These are phyloP conservation scores for Trichoderma oligosporum DNA, from an alignment of 2,329 filamentous ascomycete species.

Conservation along the genomic window DNA sequence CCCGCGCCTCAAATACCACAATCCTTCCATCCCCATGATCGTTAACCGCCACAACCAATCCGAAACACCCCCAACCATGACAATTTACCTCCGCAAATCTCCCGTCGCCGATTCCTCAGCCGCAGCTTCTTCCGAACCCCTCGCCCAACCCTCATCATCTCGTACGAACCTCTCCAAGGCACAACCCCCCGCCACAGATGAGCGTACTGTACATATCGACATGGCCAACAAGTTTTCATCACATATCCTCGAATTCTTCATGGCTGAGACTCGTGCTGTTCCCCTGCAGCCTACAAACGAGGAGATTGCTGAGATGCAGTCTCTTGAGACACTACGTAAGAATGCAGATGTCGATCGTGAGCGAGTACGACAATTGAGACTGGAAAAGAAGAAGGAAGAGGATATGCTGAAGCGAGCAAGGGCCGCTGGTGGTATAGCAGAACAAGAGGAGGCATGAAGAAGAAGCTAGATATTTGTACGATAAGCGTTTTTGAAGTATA, in stretches of 20 bases:
- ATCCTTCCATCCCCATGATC: conserved; percentile 78
- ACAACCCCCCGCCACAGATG: conserved; percentile 44
- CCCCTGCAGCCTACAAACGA: conserved; percentile 54
- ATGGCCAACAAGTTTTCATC: conserved; percentile 61
- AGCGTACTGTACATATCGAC: conserved; percentile 53
- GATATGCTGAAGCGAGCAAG: conserved; percentile 43
- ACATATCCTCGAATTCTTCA: conserved; percentile 60
- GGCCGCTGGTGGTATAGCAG: conserved; percentile 37
- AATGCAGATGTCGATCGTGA: conserved; percentile 53
- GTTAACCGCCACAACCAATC: conserved; percentile 65
- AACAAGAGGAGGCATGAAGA: conserved; percentile 31
- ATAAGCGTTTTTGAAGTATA: conserved; percentile 29
- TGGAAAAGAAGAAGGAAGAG: conserved; percentile 59
- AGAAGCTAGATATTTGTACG: conserved; percentile 26
- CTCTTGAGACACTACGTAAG: conserved; percentile 52
- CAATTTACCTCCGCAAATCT: conserved; percentile 57
- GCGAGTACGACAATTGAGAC: conserved; percentile 48
- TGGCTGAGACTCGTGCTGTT: conserved; percentile 59
- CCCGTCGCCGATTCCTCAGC: conserved; percentile 27
- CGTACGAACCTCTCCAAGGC: conserved; percentile 46
- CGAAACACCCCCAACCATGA: conserved; percentile 56
- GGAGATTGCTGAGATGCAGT: conserved; percentile 56
- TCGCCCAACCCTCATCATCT: conserved; percentile 46
- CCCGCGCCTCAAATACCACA: conserved; percentile 89
- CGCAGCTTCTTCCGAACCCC: conserved; percentile 29